A percentile compares a stretch with the other conserved stretches of the same genome.
Conservation (phyloP, 805 yeast species). For the Blastobotrys muscicola region DNA sequence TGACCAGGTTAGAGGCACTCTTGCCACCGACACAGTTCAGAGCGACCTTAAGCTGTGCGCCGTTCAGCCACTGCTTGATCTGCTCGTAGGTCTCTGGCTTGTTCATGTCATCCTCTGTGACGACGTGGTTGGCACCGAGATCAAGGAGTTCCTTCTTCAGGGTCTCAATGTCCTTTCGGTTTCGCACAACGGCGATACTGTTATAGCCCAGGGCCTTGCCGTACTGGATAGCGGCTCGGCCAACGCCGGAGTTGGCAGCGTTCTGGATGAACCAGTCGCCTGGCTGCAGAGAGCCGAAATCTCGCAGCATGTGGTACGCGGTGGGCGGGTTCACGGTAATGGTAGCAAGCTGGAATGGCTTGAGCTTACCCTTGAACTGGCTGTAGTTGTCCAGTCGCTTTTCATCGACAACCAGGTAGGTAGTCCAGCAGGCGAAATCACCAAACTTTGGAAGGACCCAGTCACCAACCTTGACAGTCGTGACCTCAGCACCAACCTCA, state of each 20-base stretch:
- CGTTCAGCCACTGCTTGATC: conserved; percentile 39
- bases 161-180: conserved; percentile 65
- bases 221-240: conserved; percentile 82
- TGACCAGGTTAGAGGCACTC: conserved; percentile 68
- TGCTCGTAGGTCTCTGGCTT: conserved; percentile 57
- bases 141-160: conserved; percentile 43
- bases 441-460: conserved; percentile 76
- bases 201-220: conserved; percentile 70
- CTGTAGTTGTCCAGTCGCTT: conserved; percentile 45
- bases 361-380: conserved; percentile 37
- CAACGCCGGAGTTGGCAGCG: conserved; percentile 94
- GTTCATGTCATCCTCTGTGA: conserved; percentile 77
- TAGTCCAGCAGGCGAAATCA: conserved; percentile 90
- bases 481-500: conserved; percentile 48
- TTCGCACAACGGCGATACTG: conserved; percentile 81
- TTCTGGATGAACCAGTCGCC: conserved; percentile 92
- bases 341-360: conserved; percentile 58
- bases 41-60: conserved; percentile 62
- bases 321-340: conserved; percentile 87
- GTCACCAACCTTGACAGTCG: conserved; percentile 48
- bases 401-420: conserved; percentile 51
- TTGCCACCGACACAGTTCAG: conserved; percentile 92
- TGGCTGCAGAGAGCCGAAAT: conserved; percentile 48
- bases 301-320: conserved; percentile 82
- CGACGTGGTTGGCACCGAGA: conserved; percentile 83